These are phyloP conservation scores for Eutypa lata DNA, from an alignment of 2,329 filamentous ascomycete genomes.

Conservation along the genomic window DNA sequence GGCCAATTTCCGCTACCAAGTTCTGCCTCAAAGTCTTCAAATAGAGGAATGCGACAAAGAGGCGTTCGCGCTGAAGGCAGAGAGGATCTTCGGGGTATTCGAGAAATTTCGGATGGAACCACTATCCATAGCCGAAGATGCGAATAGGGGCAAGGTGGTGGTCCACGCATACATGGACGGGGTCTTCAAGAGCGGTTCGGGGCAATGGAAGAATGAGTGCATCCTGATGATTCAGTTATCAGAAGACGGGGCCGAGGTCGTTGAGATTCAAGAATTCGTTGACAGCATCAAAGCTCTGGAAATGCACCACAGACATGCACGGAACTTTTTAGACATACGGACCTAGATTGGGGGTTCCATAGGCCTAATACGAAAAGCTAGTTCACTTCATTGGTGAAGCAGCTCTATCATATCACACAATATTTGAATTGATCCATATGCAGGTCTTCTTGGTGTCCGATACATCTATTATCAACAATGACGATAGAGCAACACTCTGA, in stretches of 20 bases:
- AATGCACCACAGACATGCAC: conserved; percentile 28
- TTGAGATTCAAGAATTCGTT: conserved; percentile 36
- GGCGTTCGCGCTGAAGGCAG: conserved; percentile 36
- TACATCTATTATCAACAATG: too few relatives aligned
- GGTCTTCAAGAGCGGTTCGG: conserved; percentile 16
- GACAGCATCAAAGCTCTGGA: conserved; percentile 37
- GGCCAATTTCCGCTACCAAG: conserved; percentile 35
- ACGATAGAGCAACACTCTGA: too few relatives aligned
- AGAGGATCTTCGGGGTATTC: conserved; percentile 39
- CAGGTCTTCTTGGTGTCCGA: too few relatives aligned
- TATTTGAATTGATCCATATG: too few relatives aligned
- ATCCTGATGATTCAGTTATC: conserved; percentile 29
- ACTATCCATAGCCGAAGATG: conserved; percentile 29
- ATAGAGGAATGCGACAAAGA: conserved; percentile 33
- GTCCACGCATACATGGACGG: conserved; percentile 35
- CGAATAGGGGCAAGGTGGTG: conserved; percentile 30
- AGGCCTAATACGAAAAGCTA: too few relatives aligned
- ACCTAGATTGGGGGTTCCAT: too few relatives aligned
- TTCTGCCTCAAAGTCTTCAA: conserved; percentile 36
- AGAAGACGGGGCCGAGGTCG: conserved; percentile 22
- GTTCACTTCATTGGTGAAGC: too few relatives aligned
- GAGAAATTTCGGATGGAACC: conserved; percentile 37
- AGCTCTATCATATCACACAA: too few relatives aligned
- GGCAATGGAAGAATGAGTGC: conserved; percentile 31
- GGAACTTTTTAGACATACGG: too few relatives aligned